Base-by-base conservation (phyloP, 2,329 filamentous ascomycete genomes). In the Aplosporella prunicola region DNA sequence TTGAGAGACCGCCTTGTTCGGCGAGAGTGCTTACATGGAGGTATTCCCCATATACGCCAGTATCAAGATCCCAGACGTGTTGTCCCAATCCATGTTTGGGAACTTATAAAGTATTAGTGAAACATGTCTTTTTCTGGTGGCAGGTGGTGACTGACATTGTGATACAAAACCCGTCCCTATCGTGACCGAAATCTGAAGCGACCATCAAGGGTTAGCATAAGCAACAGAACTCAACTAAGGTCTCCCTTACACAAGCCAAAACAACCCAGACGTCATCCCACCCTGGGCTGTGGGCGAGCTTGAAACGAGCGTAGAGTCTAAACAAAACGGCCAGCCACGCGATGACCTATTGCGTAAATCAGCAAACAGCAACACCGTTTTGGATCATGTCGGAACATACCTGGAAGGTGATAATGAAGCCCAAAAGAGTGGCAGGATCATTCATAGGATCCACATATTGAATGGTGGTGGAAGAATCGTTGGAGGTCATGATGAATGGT, bases 211-310 rank as follows among this genome's bases (percentile, higher is more conserved):
- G 15, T 24, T 5, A 10, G n/a, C 17, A 9, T 16, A 8, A 1
- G 9, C 22, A 24, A 8, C 8, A 8, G 22, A 24, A 2, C 7
- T 5, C 10, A 8, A 5, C 5, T 18, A 6, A 18, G 16, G 23
- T 14, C 5, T 3, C 14, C 11, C 53, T 43, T 1, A 53, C 33
- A 8, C 35, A 45, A 8, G 57, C 52, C 6, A 59, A 41, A 11
- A 53, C 33, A 11, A 61, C 51, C 9, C 58, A 55, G 3, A 50
- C 20, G 40, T 61, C 58, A 34, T 61, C 58, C 51, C 51, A 58
- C n/a, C 58, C 53, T 47, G 50, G 54, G 10, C 55, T 40, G 11
- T 40, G 45, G n/a, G 51, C 20, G 3, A 32, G 48, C 23, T 45
- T 51, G 15, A 48, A 33, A 5, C 57, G 53, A 9, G 50, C 50